Evolutionary conservation across 495 filamentous ascomycete genomes (phyloP).

Genomic region (Penicillium subrubescens): DNA sequence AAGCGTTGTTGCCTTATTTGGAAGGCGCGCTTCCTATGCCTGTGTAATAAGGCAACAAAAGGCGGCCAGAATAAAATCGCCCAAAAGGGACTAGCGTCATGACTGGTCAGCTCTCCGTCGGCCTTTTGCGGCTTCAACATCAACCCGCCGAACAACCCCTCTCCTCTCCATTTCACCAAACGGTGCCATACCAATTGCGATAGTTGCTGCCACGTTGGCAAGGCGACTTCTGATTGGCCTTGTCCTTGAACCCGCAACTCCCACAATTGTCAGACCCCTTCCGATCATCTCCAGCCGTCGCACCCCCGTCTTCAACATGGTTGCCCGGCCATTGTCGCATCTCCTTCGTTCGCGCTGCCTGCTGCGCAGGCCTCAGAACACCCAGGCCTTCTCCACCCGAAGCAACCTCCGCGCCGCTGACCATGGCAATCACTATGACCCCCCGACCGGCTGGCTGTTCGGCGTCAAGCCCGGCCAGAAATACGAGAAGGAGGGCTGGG

Average conservation of each 20-base stretch:
- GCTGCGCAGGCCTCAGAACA: conserved; percentile 39
- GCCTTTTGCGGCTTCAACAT: conserved; percentile 54
- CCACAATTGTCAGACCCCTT: conserved; percentile 6
- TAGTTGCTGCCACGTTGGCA: conserved; percentile 17
- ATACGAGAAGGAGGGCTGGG: conserved; percentile 95
- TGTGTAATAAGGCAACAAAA: conserved; percentile 28
- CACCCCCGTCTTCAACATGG: conserved; percentile 40
- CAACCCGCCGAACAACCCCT: conserved; percentile 44
- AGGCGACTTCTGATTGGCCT: conserved; percentile 22
- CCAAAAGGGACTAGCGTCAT: conserved; percentile 39
- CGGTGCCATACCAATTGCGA: conserved; percentile 29
- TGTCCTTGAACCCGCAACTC: conserved; percentile 5
- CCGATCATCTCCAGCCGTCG: conserved; percentile 10
- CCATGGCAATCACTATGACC: conserved; percentile 84
- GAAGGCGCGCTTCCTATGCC: conserved; percentile 25
- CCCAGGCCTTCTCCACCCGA: conserved; percentile 47
- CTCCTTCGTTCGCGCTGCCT: conserved; percentile 46
- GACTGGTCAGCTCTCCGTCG: conserved; percentile 40
- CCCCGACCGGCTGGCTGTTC: conserved; percentile 87
- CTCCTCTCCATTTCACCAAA: conserved; percentile 29
- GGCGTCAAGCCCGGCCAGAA: conserved; percentile 92
- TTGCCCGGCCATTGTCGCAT: conserved; percentile 44
- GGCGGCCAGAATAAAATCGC: conserved; percentile 33
- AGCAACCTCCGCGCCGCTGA: conserved; percentile 47
- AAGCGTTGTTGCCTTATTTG: conserved; percentile 27